phyloP scores from a whole-genome alignment of 306 rosid species.

The Begonia fuchsioides region DNA sequence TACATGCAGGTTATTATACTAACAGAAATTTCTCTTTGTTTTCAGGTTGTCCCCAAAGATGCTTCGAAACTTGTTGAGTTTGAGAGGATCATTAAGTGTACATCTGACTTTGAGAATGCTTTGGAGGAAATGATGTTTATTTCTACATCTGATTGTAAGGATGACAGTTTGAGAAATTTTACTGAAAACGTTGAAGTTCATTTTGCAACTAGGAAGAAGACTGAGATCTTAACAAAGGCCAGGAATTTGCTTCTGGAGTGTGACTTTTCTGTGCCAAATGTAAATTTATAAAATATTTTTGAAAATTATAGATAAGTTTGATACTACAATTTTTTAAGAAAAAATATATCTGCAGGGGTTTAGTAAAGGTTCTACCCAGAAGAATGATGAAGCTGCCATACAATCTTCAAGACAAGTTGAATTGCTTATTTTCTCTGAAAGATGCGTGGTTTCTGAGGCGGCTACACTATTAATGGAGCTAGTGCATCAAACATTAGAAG shows the following conservation, averaged over 20 bases:
- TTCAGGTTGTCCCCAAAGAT: conserved; percentile 92
- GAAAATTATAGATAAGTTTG: conserved; percentile 9
- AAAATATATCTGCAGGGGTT: conserved; percentile 33
- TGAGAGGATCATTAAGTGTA: conserved; percentile 54
- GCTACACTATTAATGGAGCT: conserved; percentile 65
- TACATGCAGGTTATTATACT: too few relatives aligned
- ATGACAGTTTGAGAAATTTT: conserved; percentile 50
- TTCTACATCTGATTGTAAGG: conserved; percentile 53
- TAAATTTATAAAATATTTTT: conserved; percentile 22
- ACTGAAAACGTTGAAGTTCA: conserved; percentile 97
- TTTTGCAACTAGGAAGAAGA: conserved; percentile 78
- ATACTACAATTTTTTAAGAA: conserved; percentile 13
- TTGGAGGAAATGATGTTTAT: conserved; percentile 62
- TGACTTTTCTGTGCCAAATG: conserved; percentile 67
- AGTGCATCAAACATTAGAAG: conserved; percentile 82
- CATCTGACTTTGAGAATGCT: conserved; percentile 55
- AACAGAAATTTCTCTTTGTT: not conserved
- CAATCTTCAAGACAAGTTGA: conserved; percentile 42
- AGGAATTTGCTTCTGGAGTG: conserved; percentile 66
- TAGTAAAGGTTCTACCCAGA: conserved; percentile 29
- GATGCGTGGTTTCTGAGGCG: conserved; percentile 74
- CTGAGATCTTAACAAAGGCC: conserved; percentile 75
- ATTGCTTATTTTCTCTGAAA: conserved; percentile 69
- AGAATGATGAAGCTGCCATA: conserved; percentile 21
- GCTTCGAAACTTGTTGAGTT: conserved; percentile 88